A percentile compares a stretch with the other conserved stretches of the same genome.
Conservation (phyloP, 306 rosid species). For the Prosopis cineraria region DNA sequence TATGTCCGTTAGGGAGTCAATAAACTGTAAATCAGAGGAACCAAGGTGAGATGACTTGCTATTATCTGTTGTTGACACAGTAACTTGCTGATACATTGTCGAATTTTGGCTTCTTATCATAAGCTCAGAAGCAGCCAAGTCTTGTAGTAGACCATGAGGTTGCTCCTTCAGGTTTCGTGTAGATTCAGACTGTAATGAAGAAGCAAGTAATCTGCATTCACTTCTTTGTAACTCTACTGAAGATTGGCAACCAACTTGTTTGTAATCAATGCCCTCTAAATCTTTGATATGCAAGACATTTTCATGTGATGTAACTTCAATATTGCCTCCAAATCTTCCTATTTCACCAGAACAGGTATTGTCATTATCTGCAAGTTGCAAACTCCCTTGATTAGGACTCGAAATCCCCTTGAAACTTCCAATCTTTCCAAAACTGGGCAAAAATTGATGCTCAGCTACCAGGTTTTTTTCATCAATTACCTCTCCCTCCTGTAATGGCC, state of each 20-base stretch:
- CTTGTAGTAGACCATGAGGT: conserved; percentile 36
- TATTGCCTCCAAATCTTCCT: conserved; percentile 20
- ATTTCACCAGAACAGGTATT: conserved; percentile 33
- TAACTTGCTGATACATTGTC: conserved; percentile 33
- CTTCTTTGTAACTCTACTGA: conserved; percentile 43
- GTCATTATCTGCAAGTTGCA: conserved; percentile 34
- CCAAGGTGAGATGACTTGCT: conserved; percentile 38
- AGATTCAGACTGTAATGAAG: conserved; percentile 39
- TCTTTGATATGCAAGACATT: conserved; percentile 33
- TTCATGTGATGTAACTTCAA: conserved; percentile 38
- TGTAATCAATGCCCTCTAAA: conserved; percentile 41
- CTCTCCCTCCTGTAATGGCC: conserved; percentile 40
- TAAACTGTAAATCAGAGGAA: conserved; percentile 38
- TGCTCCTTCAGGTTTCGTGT: conserved; percentile 32
- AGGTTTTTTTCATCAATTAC: conserved; percentile 31
- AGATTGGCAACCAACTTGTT: conserved; percentile 36
- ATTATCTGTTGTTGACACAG: conserved; percentile 31
- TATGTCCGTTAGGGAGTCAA: conserved; percentile 33
- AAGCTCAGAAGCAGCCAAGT: conserved; percentile 38
- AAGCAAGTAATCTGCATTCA: conserved; percentile 29
- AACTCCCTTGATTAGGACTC: conserved; percentile 38
- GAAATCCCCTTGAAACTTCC: conserved; percentile 30
- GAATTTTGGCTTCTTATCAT: conserved; percentile 50
- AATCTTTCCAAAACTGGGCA: conserved; percentile 28
- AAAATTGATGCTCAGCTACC: conserved; percentile 37